Evolutionary conservation across 2,329 filamentous ascomycete species (phyloP), one percentile per base, ranked within the genome.

Genomic region (Cladophialophora yegresii): DNA sequence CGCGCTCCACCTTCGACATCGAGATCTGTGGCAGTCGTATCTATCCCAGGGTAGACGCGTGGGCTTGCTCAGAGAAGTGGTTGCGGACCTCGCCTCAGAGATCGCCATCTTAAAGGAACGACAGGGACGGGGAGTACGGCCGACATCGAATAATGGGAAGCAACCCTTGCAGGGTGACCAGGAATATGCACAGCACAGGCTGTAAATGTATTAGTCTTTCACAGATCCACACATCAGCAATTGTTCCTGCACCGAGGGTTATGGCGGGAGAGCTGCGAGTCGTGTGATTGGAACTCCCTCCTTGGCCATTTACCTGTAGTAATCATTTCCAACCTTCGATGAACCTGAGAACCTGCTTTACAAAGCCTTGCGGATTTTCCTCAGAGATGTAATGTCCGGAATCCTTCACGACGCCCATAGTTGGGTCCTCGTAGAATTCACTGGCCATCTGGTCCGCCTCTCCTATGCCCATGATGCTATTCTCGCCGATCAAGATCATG

Each of bases 341-440:
- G 66, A 75, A 77, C 10, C 47, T 55, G 65, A 75, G 53, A 6
- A 77, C 65, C 49, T 71, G 65, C 32, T 66, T 64, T n/a, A 76
- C 74, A 67, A 78, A 80, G 4, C 70, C 71, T 54, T 71, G 68
- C 1, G 77, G 77, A 62, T 77, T 77, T 67, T 79, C 77, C 61
- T 79, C 77, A 2, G 77, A 75, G 30, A 75, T 71, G 64, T 72
- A 79, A 64, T 79, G 77, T 4, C 74, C 73, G 36, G 70, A 69
- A 0, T 73, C 71, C 7, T 72, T 66, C 0, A 78, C 70, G 22
- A 68, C 67, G 2, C 68, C 70, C 6, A 69, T 54, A 23, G 70
- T 68, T 1, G 71, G 70, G 30, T 73, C 56, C 43, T 75, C 70
- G 60, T 77, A 76, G 55, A 76, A 71, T 62, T 77, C 74, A 6